phyloP scores from a whole-genome alignment of 306 rosid species.

The Quercus agrifolia region DNA sequence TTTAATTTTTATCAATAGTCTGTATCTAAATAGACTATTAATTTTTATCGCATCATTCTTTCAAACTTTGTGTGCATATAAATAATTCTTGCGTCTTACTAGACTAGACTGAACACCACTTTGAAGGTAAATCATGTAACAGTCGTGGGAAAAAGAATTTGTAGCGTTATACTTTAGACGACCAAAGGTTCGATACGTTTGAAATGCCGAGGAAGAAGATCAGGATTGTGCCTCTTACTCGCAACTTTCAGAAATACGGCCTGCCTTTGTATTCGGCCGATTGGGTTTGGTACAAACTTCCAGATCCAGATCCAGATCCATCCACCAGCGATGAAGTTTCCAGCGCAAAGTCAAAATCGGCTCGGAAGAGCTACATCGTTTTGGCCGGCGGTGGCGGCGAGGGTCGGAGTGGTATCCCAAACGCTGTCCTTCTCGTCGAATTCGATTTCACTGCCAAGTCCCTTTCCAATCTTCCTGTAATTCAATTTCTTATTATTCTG shows the following conservation, averaged over 20 bases:
- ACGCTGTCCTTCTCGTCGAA: slow-evolving; percentile 52
- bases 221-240: no score
- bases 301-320: slow-evolving; percentile 13
- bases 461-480: slow-evolving; percentile 70
- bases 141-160: no score
- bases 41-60: no score
- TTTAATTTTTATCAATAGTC: no score
- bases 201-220: no score
- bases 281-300: slow-evolving; percentile 49
- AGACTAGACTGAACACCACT: no score
- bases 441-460: slow-evolving; percentile 51
- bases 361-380: slow-evolving; percentile 35
- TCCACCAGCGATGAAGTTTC: slow-evolving; percentile 36
- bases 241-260: slow-evolving; percentile 51
- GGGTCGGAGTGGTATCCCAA: slow-evolving; percentile 81
- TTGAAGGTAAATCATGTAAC: no score
- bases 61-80: no score
- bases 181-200: no score
- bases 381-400: slow-evolving; percentile 91
- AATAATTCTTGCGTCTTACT: no score
- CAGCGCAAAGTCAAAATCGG: slow-evolving; percentile 18
- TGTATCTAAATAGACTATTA: no score
- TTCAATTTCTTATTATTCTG: not conserved
- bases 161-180: no score
- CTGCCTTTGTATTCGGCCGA: slow-evolving; percentile 72